Percentiles rank a stretch among this genome's conserved stretches.
These are phyloP conservation scores for Puccinia horiana DNA, from an alignment of 1,284 basidiomycete genomes.

Conservation along the genomic window DNA sequence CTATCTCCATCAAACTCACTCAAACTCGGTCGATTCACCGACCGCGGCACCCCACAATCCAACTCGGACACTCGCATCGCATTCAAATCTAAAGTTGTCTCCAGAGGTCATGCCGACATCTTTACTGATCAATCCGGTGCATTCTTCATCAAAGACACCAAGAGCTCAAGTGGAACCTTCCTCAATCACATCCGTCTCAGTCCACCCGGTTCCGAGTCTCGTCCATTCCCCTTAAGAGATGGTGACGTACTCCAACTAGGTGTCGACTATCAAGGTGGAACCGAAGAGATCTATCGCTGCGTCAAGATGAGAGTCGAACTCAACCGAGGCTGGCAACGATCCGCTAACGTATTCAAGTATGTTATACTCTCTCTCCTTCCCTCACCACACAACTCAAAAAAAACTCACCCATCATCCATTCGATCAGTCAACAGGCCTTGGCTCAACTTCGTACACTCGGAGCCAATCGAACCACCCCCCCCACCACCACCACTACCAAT, in stretches of 20 bases:
- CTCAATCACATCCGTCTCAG: constrained; percentile 90
- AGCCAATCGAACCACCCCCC: not conserved
- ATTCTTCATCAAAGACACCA: constrained; percentile 90
- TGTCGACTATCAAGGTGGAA: constrained; percentile 96
- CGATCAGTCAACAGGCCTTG: constrained; percentile 44
- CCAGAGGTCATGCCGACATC: constrained; percentile 88
- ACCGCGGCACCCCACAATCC: constrained; percentile 66
- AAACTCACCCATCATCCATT: not conserved
- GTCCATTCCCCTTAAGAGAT: constrained; percentile 79
- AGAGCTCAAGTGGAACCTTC: constrained; percentile 88
- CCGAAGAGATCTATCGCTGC: constrained; percentile 95
- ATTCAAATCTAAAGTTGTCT: constrained; percentile 95
- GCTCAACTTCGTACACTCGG: constrained; percentile 33
- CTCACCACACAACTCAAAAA: not conserved
- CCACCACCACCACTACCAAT: not conserved
- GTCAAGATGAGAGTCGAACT: constrained; percentile 93
- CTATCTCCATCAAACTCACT: constrained; percentile 67
- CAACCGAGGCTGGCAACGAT: constrained; percentile 78
- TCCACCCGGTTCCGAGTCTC: constrained; percentile 76
- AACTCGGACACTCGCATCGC: constrained; percentile 71
- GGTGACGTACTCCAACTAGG: constrained; percentile 94
- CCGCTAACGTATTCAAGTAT: constrained; percentile 91
- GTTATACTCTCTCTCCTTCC: constrained; percentile 57
- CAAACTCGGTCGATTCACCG: constrained; percentile 88
- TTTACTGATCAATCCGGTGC: constrained; percentile 68